Percentiles rank a stretch among this genome's conserved stretches.
Evolutionary conservation across 1,139 yeast genomes (phyloP).

Genomic region (Diutina siamensis): DNA sequence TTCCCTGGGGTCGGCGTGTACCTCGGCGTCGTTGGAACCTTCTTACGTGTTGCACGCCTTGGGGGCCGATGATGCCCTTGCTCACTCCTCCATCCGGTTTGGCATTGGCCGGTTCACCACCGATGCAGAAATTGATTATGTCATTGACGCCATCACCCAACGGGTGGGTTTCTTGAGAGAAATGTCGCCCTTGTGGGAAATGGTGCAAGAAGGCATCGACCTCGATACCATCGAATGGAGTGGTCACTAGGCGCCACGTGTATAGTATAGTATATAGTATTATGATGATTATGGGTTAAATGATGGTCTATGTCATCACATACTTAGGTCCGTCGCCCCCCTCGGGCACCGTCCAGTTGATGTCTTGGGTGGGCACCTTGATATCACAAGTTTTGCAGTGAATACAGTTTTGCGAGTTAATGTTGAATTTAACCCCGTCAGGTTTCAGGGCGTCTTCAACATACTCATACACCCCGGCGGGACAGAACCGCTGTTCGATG

Average conservation of each 20-base stretch:
- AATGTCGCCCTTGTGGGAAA: slow-evolving; percentile 95
- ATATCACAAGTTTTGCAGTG: slow-evolving; percentile 98
- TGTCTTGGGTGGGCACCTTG: slow-evolving; percentile 90
- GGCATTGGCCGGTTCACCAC: slow-evolving; percentile 98
- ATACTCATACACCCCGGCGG: slow-evolving; percentile 97
- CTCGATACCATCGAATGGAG: slow-evolving; percentile 93
- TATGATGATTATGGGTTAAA: no score
- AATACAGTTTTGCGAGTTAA: slow-evolving; percentile 91
- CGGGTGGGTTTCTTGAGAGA: slow-evolving; percentile 88
- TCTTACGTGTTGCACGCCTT: slow-evolving; percentile 92
- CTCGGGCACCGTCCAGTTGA: slow-evolving; percentile 91
- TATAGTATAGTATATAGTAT: no score
- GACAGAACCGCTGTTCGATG: slow-evolving; percentile 85
- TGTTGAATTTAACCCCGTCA: slow-evolving; percentile 72
- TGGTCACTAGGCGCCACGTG: slow-evolving; percentile 76
- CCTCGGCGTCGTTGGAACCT: slow-evolving; percentile 96
- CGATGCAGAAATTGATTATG: slow-evolving; percentile 91
- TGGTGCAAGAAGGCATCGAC: slow-evolving; percentile 98
- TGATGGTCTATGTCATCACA: slow-evolving; percentile 38
- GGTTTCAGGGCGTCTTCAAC: slow-evolving; percentile 51
- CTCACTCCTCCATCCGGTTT: slow-evolving; percentile 93
- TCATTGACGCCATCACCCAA: slow-evolving; percentile 73
- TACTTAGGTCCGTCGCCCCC: slow-evolving; percentile 98
- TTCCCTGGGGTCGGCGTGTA: slow-evolving; percentile 97
- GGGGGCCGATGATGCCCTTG: slow-evolving; percentile 97